Base-by-base conservation (phyloP, 495 filamentous ascomycete genomes). In the Recurvomyces mirabilis region DNA sequence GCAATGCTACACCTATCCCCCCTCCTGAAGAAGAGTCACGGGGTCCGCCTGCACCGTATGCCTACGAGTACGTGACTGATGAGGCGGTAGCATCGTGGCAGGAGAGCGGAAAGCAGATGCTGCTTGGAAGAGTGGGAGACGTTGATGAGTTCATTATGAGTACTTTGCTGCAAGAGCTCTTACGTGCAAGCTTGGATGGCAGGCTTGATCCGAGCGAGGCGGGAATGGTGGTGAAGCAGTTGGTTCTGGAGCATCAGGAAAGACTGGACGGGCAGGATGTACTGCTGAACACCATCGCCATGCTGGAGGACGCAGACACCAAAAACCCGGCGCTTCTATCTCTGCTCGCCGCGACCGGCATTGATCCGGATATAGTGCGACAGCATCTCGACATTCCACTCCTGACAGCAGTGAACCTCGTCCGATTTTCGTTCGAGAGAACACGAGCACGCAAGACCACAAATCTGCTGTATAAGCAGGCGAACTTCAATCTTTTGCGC, bases 401-500 rank as follows among this genome's bases (percentile, higher is more conserved):
- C 10, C 67, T 99, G 13, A 72, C 82, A 53, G 68, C 75, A 3
- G 66, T 94, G 14, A 77, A 79, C 9, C 65, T 99, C 38, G 82
- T 94, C 36, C 79, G 85, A n/a, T 75, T 79, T 4, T 84, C 79
- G 0, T 99, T 95, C 57, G 67, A 72, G n/a, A 75, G 79, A 37
- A 77, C 88, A 56, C 81, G 78, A 3, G 83, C 93, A 49, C 79
- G 88, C 40, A 85, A 93, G 51, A 79, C 86, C 41, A 99, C 93
- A 6, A 87, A 91, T 54, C 64, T 89, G 14, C 75, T 96, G 2
- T 99, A 99, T 56, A 81, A 87, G 34, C 93, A 96, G 59, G 84
- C 87, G 1, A 95, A 93, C 58, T 94, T 94, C 67, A 99, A 99
- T 55, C 68, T 99, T 2, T 68, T 99, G 14, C 75, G 93, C 23